phyloP scores from a whole-genome alignment of 768 basidiomycete species.

The Chlorophyllum brunneum region DNA sequence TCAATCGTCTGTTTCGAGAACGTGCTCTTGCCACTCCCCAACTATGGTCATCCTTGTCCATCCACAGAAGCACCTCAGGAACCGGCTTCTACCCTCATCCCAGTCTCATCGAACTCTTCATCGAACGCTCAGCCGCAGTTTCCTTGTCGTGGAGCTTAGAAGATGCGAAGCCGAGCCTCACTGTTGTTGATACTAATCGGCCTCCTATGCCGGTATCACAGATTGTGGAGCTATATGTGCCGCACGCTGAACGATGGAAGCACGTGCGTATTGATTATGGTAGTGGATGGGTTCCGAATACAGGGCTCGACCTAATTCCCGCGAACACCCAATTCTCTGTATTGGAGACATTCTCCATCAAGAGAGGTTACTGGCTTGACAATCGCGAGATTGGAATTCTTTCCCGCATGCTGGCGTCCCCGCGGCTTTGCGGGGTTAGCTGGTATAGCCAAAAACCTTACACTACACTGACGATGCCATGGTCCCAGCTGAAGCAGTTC shows the following conservation, averaged over 20 bases:
- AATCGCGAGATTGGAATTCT: slow-evolving; percentile 15
- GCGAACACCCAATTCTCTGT: slow-evolving; percentile 16
- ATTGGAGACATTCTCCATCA: slow-evolving; percentile 24
- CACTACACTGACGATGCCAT: slow-evolving; percentile 21
- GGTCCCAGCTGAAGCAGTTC: slow-evolving; percentile 23
- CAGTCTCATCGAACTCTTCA: slow-evolving; percentile 17
- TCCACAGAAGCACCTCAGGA: slow-evolving; percentile 14
- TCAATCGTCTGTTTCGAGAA: slow-evolving; percentile 14
- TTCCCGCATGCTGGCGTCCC: slow-evolving; percentile 21
- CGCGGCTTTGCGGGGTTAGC: slow-evolving; percentile 20
- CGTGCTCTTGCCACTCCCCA: slow-evolving; percentile 13
- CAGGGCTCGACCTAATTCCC: slow-evolving; percentile 13
- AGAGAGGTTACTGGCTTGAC: slow-evolving; percentile 19
- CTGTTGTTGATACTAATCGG: slow-evolving; percentile 12
- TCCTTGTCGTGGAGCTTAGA: slow-evolving; percentile 24
- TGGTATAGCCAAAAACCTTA: slow-evolving; percentile 18
- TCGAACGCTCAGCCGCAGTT: slow-evolving; percentile 22
- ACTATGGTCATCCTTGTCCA: slow-evolving; percentile 21
- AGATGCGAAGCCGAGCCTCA: slow-evolving; percentile 12
- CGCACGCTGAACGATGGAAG: slow-evolving; percentile 24
- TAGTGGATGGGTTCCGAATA: slow-evolving; percentile 18
- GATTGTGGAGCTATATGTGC: slow-evolving; percentile 22
- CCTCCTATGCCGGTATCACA: slow-evolving; percentile 16
- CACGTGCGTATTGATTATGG: slow-evolving; percentile 21
- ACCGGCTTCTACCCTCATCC: slow-evolving; percentile 12